Conservation (phyloP, 2,329 filamentous ascomycete genomes). For the Diaporthe sp. region DNA sequence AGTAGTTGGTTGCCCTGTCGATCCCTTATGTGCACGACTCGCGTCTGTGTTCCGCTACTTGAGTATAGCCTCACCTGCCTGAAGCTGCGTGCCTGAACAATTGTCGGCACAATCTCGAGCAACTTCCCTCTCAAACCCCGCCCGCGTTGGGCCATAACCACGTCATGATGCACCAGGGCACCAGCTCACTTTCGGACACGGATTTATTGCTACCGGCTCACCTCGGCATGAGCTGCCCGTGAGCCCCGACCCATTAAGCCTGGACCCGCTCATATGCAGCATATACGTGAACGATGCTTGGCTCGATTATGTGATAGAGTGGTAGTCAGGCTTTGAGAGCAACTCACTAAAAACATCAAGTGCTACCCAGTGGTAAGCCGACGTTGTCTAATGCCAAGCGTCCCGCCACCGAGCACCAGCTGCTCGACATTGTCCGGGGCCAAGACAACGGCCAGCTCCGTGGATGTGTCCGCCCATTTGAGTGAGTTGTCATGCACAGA, state of each 20-base stretch:
- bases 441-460: background rate
- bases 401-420: background rate
- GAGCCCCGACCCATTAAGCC: background rate
- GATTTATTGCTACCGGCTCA: background rate
- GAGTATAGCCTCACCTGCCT: background rate
- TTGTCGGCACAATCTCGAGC: background rate
- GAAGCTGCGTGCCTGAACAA: background rate
- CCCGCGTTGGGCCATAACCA: background rate
- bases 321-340: background rate
- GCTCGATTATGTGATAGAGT: background rate
- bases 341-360: background rate
- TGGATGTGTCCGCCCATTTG: background rate
- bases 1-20: background rate
- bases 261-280: background rate
- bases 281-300: background rate
- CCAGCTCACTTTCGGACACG: background rate
- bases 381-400: background rate
- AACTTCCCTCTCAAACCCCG: background rate
- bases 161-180: constrained; percentile 1
- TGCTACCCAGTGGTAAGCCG: background rate
- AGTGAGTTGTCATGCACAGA: background rate
- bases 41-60: background rate
- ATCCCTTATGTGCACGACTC: background rate
- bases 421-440: background rate
- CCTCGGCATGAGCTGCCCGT: background rate